Evolutionary conservation across 805 yeast genomes (phyloP), one percentile per base, ranked within the genome.

Genomic region (Saturnispora ahearnii): DNA sequence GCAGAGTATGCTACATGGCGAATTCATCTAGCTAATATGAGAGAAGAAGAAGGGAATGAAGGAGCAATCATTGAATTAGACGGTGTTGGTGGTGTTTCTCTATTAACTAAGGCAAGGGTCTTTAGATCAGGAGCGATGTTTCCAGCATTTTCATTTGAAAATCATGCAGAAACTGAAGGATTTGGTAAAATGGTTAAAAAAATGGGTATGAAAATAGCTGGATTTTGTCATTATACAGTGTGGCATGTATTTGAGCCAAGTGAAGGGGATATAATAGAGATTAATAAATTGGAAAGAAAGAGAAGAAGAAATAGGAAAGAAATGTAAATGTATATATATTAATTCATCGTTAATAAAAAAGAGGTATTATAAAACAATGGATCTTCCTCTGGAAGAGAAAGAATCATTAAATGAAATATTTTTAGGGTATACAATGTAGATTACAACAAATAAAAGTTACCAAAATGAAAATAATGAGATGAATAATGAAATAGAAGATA

Each of bases 181-280:
- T 85, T 85, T 67, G 95, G 95, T 34, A 85, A 85, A 59, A 73
- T 88, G 82, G 81, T 89, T 21, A 82, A 73, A 57, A 70, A 72
- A 54, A 83, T 87, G 84, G 95, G 95, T 5, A 86, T 77, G 66
- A 71, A 71, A 53, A 95, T 88, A 12, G 93, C 89, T 36, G 96
- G 96, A 0, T 73, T 88, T 55, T 96, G 96, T 4, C 90, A 88
- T 67, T 88, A 87, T 65, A 86, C 90, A 0, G 71, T 87, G 41
- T 87, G 96, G 96, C 96, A 87, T 65, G 84, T 88, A 45, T 86
- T 83, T 63, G 95, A 86, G 61, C 95, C 95, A 13, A 83, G 90
- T 68, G 90, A 83, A 64, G 91, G 86, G 60, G 95, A 86, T 67
- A 70, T 86, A 55, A 72, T 74, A 56, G 79, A 81, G 57, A 84